These are phyloP conservation scores for Mycosarcoma maydis DNA, from an alignment of 1,284 basidiomycete species.

Conservation along the genomic window DNA sequence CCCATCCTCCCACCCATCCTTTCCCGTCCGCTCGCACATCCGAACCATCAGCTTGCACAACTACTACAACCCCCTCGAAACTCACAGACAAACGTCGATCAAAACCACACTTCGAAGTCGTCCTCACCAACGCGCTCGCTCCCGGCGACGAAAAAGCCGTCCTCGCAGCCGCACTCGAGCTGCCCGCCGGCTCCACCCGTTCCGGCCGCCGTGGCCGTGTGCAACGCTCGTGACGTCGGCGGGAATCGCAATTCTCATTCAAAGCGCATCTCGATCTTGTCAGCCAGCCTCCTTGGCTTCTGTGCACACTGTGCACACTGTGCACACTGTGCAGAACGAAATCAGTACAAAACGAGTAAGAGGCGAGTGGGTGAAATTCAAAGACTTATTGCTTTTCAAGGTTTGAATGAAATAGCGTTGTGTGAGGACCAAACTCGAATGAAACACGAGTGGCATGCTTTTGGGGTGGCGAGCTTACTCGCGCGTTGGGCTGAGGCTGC, in stretches of 20 bases:
- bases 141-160: slow-evolving; percentile 51
- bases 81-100: not conserved
- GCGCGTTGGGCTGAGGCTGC: slow-evolving; percentile 31
- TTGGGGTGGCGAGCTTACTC: not conserved
- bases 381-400: too few relatives aligned
- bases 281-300: too few relatives aligned
- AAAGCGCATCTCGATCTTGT: too few relatives aligned
- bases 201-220: slow-evolving; percentile 43
- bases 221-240: slow-evolving; percentile 7
- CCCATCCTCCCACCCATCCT: not conserved
- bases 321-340: too few relatives aligned
- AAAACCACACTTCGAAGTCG: slow-evolving; percentile 41
- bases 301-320: too few relatives aligned
- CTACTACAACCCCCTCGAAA: not conserved
- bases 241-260: too few relatives aligned
- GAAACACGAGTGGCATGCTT: not conserved
- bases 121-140: slow-evolving; percentile 39
- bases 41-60: not conserved
- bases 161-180: slow-evolving; percentile 32
- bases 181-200: slow-evolving; percentile 44
- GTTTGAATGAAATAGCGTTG: not conserved
- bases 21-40: not conserved
- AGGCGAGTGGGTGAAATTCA: too few relatives aligned
- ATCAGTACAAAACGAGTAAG: too few relatives aligned
- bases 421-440: too few relatives aligned